phyloP scores from a whole-genome alignment of 768 basidiomycete species.

The Psilocybe azurescens region DNA sequence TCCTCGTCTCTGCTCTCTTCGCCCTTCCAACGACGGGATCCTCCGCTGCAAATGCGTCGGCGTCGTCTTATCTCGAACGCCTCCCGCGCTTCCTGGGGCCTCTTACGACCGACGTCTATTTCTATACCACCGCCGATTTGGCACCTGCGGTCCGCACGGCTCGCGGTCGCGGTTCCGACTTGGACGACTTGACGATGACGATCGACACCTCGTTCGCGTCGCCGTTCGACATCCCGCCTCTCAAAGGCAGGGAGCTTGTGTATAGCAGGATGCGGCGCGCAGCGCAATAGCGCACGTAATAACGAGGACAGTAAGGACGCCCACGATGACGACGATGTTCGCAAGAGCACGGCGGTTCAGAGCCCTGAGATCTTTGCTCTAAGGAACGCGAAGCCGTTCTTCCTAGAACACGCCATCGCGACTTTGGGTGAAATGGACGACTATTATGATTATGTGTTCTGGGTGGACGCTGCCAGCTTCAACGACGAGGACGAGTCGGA shows the following conservation, averaged over 20 bases:
- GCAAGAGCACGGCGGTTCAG: slow-evolving; percentile 27
- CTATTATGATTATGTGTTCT: slow-evolving; percentile 58
- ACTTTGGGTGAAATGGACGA: slow-evolving; percentile 26
- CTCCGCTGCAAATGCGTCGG: neutral
- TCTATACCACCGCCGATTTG: slow-evolving; percentile 52
- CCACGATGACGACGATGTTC: slow-evolving; percentile 8
- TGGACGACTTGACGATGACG: slow-evolving; percentile 33
- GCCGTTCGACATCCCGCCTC: slow-evolving; percentile 54
- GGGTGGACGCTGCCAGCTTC: slow-evolving; percentile 62
- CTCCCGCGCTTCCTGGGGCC: slow-evolving; percentile 28
- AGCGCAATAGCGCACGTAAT: too few species aligned
- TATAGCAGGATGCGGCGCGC: slow-evolving; percentile 41
- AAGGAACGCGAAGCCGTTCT: slow-evolving; percentile 58
- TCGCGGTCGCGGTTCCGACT: slow-evolving; percentile 25
- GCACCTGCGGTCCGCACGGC: slow-evolving; percentile 34
- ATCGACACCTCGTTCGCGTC: slow-evolving; percentile 51
- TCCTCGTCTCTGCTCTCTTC: slow-evolving; percentile 61
- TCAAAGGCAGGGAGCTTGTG: slow-evolving; percentile 33
- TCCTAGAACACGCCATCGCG: slow-evolving; percentile 48
- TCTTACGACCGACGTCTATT: slow-evolving; percentile 55
- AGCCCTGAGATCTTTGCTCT: slow-evolving; percentile 55
- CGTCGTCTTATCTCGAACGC: neutral
- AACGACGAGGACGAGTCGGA: slow-evolving; percentile 36
- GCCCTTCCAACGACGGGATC: slow-evolving; percentile 33
- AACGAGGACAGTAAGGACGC: slow-evolving; percentile 24